A percentile compares a stretch with the other conserved stretches of the same genome.
Conservation (phyloP, 345 rosid species). For the Aquilaria malaccensis region DNA sequence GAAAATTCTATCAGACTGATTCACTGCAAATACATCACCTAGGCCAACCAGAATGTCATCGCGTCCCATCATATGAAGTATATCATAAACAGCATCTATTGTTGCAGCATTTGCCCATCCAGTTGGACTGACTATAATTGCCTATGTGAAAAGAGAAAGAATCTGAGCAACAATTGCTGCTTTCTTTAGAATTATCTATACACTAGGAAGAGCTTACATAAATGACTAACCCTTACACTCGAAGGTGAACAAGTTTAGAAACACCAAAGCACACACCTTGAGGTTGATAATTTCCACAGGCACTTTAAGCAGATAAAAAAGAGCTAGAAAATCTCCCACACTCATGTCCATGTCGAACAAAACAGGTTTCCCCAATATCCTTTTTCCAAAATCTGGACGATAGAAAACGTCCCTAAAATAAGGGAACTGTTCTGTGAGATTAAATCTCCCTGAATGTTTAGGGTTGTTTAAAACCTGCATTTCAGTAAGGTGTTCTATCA, state of each 20-base stretch:
- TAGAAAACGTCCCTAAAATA: slow-evolving; percentile 48
- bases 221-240: not conserved
- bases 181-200: not conserved
- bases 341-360: slow-evolving; percentile 98
- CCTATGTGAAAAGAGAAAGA: slow-evolving; percentile 32
- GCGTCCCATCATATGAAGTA: slow-evolving; percentile 98
- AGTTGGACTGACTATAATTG: slow-evolving; percentile 69
- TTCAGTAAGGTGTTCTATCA: not conserved
- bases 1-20: slow-evolving; percentile 49
- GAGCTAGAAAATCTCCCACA: slow-evolving; percentile 78
- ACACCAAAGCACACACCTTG: slow-evolving; percentile 33
- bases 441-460: slow-evolving; percentile 55
- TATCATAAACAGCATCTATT: slow-evolving; percentile 69
- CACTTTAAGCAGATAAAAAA: slow-evolving; percentile 77
- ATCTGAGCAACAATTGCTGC: not conserved
- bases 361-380: slow-evolving; percentile 60
- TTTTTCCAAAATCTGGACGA: slow-evolving; percentile 47
- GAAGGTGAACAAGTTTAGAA: not conserved
- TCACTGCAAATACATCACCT: slow-evolving; percentile 60
- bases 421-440: slow-evolving; percentile 69
- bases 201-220: too few relatives aligned
- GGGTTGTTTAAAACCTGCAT: slow-evolving; percentile 63
- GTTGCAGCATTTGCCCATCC: slow-evolving; percentile 99
- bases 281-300: slow-evolving; percentile 64
- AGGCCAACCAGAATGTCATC: slow-evolving; percentile 85